Conservation (phyloP, 148 eudicot genomes). For the Mesembryanthemum crystallinum region DNA sequence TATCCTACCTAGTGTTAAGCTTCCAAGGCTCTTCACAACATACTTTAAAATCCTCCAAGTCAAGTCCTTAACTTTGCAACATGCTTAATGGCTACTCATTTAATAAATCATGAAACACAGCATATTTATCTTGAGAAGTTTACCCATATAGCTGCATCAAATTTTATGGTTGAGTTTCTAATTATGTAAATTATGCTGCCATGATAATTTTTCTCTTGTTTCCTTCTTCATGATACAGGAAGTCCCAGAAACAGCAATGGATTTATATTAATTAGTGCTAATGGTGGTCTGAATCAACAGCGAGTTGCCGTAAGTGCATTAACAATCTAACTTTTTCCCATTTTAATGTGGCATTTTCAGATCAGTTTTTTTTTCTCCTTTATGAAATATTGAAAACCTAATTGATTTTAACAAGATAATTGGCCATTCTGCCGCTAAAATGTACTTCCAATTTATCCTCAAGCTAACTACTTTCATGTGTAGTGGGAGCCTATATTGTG, state of each 20-base stretch:
- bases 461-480: slow-evolving; percentile 8
- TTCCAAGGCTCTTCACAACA: neutral
- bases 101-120: neutral
- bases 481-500: neutral
- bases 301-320: slow-evolving; percentile 81
- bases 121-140: slow-evolving; percentile 1
- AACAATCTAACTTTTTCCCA: neutral
- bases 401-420: neutral
- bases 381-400: too few species aligned
- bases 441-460: neutral
- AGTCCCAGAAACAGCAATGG: slow-evolving; percentile 50
- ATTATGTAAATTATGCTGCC: neutral
- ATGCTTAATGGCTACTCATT: neutral
- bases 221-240: slow-evolving; percentile 42
- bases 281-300: slow-evolving; percentile 97
- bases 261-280: slow-evolving; percentile 78
- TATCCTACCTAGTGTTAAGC: neutral
- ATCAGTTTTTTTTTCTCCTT: too few species aligned
- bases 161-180: neutral
- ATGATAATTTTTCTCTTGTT: neutral
- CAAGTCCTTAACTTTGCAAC: neutral
- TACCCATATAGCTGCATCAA: neutral
- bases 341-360: neutral
- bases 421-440: neutral
- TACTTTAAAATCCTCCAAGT: neutral